Evolutionary conservation across 2,329 filamentous ascomycete species (phyloP), one percentile per base, ranked within the genome.

Genomic region (Diplodia seriata): DNA sequence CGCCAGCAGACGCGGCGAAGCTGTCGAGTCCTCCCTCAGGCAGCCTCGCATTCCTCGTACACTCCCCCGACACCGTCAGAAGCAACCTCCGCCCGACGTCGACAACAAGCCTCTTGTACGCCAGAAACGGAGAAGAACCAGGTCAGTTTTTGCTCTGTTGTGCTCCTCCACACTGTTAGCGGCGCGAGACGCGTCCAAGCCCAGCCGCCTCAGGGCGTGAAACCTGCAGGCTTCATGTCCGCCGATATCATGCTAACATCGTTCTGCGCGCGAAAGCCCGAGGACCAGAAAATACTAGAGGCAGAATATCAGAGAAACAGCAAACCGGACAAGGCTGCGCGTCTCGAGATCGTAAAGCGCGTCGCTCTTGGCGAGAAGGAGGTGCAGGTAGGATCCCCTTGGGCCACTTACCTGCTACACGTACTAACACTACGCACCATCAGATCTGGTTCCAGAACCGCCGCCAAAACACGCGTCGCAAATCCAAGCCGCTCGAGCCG

Each of bases 391-490:
- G 90, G 79, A 38, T 26, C 54, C 61, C 61, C 61, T 53, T 64
- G 31, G 61, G 18, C 57, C 57, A 57, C 38, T 36, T n/a, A 51
- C 15, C 18, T 12, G 33, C 23, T 38, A 64, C 62, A 33, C 50
- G n/a, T 69, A 76, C 68, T 69, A 63, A 71, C 73, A 53, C 66
- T 12, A 61, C 40, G 20, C 29, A 61, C 47, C 23, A 51, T 53
- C 72, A 97, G 94, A 97, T 97, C 74, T 98, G 94, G 94, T 97
- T 97, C 81, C 94, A 97, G 76, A 97, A 97, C 76, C 89, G 93
- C 75, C 87, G 94, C 72, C 94, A 98, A 79, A 97, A 96, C 79
- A 92, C 96, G 78, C 88, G 94, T 73, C 88, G 94, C 72, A 96
- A 94, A 82, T 93, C 92, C 67, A 90, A 92, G 73, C 93, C 94